Evolutionary conservation across 2,329 filamentous ascomycete species (phyloP).

Genomic region (Monosporascus sp.): DNA sequence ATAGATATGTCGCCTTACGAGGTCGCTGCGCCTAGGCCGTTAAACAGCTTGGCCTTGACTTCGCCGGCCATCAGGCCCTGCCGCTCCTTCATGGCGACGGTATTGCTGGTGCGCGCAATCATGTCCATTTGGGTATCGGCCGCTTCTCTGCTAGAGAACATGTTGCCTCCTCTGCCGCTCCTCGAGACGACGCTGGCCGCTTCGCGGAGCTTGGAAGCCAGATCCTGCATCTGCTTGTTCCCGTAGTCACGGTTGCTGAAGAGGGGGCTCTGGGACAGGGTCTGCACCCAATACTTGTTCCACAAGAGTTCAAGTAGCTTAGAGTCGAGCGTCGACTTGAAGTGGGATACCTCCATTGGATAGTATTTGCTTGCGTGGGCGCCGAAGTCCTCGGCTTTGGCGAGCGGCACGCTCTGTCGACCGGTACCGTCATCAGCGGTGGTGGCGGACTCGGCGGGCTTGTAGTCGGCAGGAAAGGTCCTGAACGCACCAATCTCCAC

Average conservation of each 20-base stretch:
- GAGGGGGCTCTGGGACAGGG: conserved; percentile 82
- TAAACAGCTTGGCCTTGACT: conserved; percentile 27
- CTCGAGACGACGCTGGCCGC: conserved; percentile 40
- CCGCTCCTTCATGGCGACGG: conserved; percentile 28
- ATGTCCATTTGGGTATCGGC: conserved; percentile 23
- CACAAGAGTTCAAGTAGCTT: conserved; percentile 84
- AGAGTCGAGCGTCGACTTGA: conserved; percentile 86
- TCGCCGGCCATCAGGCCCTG: conserved; percentile 27
- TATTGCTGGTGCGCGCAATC: conserved; percentile 23
- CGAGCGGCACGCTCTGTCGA: conserved; percentile 78
- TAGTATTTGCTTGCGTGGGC: conserved; percentile 91
- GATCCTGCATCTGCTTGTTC: conserved; percentile 85
- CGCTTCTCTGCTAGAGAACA: conserved; percentile 5
- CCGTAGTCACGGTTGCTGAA: conserved; percentile 90
- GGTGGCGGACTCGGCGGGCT: conserved; percentile 31
- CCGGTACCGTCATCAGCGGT: conserved; percentile 9
- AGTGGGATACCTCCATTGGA: conserved; percentile 83
- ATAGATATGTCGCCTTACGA: background rate
- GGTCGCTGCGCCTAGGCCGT: conserved; percentile 14
- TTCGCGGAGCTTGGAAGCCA: conserved; percentile 75
- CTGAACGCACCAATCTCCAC: conserved; percentile 97
- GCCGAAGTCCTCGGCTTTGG: conserved; percentile 93
- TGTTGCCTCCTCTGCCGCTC: conserved; percentile 23
- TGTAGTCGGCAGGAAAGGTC: conserved; percentile 76
- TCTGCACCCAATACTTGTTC: conserved; percentile 99